These are phyloP conservation scores for Phytopythium kandeliae DNA, from an alignment of 352 stramenopile species.

Conservation along the genomic window DNA sequence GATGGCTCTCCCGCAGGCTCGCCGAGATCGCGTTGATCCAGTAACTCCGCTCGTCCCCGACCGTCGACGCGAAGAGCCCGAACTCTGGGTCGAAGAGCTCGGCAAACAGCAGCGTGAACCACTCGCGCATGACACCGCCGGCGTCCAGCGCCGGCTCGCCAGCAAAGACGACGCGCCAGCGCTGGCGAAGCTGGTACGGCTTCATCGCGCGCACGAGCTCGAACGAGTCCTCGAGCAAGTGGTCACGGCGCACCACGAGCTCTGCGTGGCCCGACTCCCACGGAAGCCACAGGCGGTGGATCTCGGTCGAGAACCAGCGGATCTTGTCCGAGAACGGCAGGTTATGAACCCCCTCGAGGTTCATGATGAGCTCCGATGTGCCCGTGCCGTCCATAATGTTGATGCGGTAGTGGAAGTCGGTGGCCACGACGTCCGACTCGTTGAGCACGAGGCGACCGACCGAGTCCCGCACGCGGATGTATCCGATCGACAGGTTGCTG, in stretches of 20 bases:
- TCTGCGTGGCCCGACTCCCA: constrained; percentile 80
- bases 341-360: constrained; percentile 75
- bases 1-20: constrained; percentile 46
- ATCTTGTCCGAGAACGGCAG: constrained; percentile 74
- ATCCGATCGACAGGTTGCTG: constrained; percentile 61
- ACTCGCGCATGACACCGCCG: constrained; percentile 87
- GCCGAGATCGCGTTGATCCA: constrained; percentile 79
- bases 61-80: constrained; percentile 70
- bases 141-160: constrained; percentile 83
- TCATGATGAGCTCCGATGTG: constrained; percentile 79
- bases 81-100: constrained; percentile 79
- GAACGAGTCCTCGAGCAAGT: constrained; percentile 86
- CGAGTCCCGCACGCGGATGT: constrained; percentile 75
- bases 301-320: constrained; percentile 81
- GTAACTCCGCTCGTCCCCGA: constrained; percentile 74
- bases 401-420: constrained; percentile 78
- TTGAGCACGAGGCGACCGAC: constrained; percentile 67
- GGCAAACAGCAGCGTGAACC: constrained; percentile 81
- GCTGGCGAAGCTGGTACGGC: constrained; percentile 74
- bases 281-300: constrained; percentile 71
- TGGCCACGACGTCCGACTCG: constrained; percentile 71
- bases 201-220: constrained; percentile 76
- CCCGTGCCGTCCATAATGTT: constrained; percentile 68
- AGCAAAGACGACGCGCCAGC: constrained; percentile 81
- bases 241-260: constrained; percentile 68